Evolutionary conservation across 306 rosid species (phyloP).

Genomic region (Carpinus fangiana): DNA sequence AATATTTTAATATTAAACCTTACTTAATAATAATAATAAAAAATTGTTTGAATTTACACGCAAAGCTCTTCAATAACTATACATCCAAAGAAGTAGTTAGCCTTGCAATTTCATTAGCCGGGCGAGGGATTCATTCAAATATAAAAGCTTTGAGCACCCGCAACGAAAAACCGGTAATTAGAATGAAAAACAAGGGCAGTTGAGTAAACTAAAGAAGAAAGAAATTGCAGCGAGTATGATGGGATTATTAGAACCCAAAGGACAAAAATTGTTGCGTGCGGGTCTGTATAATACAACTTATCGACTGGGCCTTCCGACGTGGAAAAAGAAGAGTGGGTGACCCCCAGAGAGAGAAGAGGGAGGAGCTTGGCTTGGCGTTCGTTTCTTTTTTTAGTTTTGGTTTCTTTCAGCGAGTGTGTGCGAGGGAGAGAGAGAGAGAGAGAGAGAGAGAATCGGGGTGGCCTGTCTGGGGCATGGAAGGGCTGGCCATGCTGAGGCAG

Average conservation of each 20-base stretch:
- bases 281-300: slow-evolving; percentile 31
- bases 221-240: background rate
- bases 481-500: slow-evolving; percentile 78
- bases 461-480: slow-evolving; percentile 61
- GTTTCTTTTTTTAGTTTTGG: background rate
- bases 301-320: slow-evolving; percentile 31
- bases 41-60: too few relatives aligned
- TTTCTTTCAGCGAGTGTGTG: background rate
- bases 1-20: too few relatives aligned
- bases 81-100: too few relatives aligned
- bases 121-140: too few relatives aligned
- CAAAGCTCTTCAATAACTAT: too few relatives aligned
- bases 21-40: too few relatives aligned
- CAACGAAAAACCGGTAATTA: background rate
- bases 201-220: background rate
- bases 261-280: slow-evolving; percentile 32
- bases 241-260: background rate
- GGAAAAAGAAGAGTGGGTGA: slow-evolving; percentile 31
- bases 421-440: slow-evolving; percentile 8
- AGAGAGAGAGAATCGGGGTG: slow-evolving; percentile 22
- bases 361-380: background rate
- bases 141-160: background rate
- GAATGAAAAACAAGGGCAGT: slow-evolving; percentile 11
- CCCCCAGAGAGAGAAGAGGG: background rate
- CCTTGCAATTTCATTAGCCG: too few relatives aligned